A percentile compares a stretch with the other conserved stretches of the same genome.
These are phyloP conservation scores for Scenedesmus sp. DNA, from an alignment of 163 green algal genomes.

Conservation along the genomic window DNA sequence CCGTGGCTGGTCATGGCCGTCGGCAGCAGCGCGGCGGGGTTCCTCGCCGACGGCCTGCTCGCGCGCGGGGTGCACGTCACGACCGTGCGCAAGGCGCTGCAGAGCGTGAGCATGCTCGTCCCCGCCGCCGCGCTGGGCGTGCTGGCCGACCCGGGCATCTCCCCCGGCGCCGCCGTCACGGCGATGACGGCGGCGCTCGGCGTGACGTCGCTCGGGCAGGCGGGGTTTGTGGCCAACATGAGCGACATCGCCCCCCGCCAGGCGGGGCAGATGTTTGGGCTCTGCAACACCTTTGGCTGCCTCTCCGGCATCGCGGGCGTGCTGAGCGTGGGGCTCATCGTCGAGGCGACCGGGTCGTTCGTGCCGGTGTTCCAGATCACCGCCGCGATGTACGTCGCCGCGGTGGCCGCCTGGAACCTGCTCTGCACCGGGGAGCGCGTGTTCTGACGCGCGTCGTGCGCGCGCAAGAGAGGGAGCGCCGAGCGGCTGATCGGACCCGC, in stretches of 20 bases:
- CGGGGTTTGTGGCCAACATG: slow-evolving; percentile 94
- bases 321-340: slow-evolving; percentile 79
- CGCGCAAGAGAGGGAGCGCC: no score
- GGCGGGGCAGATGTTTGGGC: slow-evolving; percentile 88
- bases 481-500: no score
- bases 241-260: slow-evolving; percentile 84
- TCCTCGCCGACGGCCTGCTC: slow-evolving; percentile 69
- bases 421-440: slow-evolving; percentile 65
- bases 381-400: slow-evolving; percentile 79
- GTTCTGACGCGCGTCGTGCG: no score
- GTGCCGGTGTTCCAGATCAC: slow-evolving; percentile 82
- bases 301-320: slow-evolving; percentile 83
- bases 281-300: slow-evolving; percentile 91
- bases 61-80: slow-evolving; percentile 45
- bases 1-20: slow-evolving; percentile 91
- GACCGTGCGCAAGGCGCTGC: slow-evolving; percentile 67
- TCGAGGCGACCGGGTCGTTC: slow-evolving; percentile 82
- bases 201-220: slow-evolving; percentile 81
- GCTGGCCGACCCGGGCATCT: slow-evolving; percentile 67
- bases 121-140: slow-evolving; percentile 77
- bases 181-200: slow-evolving; percentile 82
- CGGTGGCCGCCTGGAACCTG: slow-evolving; percentile 73
- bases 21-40: slow-evolving; percentile 66
- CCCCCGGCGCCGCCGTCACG: slow-evolving; percentile 59
- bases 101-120: slow-evolving; percentile 82